Base-by-base conservation (phyloP, 2,329 filamentous ascomycete genomes). In the Plenodomus biglobosus region DNA sequence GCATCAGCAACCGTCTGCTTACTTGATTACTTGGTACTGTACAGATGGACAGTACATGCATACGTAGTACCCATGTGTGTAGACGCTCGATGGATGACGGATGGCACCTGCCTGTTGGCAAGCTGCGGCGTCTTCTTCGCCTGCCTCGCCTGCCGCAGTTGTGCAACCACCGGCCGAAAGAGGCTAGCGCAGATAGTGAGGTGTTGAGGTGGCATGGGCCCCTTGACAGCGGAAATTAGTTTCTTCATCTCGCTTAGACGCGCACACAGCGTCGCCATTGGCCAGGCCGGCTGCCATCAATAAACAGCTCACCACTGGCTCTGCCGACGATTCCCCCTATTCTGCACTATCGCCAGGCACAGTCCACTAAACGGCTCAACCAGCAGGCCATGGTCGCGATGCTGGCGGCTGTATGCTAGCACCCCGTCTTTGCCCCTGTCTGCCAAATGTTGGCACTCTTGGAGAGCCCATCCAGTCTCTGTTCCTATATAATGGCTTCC, bases 401-500 rank as follows among this genome's bases (percentile, higher is more conserved):
- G 48, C 46, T 62, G 50, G 55, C 48, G 59, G 52, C 53, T 61
- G 57, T 59, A 58, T 62, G 56, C 61, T 57, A 65, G 60, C 53
- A 55, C 56, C 51, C 43, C 50, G 42, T 53, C 52, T 50, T 21
- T 50, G 46, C 56, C 62, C 65, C 64, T 67, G 63, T 59, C 46
- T 35, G 46, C 52, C n/a, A 17, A 44, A 55, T 48, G 42, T 44
- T 48, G 56, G 44, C 44, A 36, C 44, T 50, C 58, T 62, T 59
- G 53, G 52, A 61, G 52, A 68, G 66, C 60, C 39, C 48, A 56
- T 30, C 52, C 58, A 44, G 56, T 47, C 45, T 56, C 37, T 34
- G 52, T 46, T 51, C 61, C 59, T 61, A 69, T 71, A 73, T 70
- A 73, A 71, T 67, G 58, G 56, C 56, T 57, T 55, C 55, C 53